Base-by-base conservation (phyloP, 495 filamentous ascomycete species). In the Hypoxylon trugodes region DNA sequence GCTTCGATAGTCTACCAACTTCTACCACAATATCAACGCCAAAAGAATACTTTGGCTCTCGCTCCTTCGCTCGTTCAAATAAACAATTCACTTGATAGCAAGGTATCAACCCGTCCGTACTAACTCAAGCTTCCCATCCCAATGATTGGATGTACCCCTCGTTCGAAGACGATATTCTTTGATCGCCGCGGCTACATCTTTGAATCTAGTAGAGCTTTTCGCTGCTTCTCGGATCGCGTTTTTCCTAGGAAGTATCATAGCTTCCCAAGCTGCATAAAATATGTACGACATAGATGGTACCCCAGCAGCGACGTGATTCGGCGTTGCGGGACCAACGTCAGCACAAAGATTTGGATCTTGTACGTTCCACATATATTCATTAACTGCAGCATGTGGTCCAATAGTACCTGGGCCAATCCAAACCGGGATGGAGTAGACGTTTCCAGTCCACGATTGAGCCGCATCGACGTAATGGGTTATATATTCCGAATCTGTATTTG, bases 181-280 rank as follows among this genome's bases (percentile, higher is more conserved):
- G 13, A 82, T 72, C 0, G 62, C 75, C 4, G 26, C 66, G 0
- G 77, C 54, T 1, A 81, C 78, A 37, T 82, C 76, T 28, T 50
- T 62, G 65, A 82, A 78, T 10, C 46, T 35, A 1, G 4, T 21
- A 1, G 57, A 72, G 15, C 26, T 77, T 53, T 22, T 48, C 16
- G 51, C 54, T 1, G 72, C 71, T 32, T 42, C 57, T 0, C 26
- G 42, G 37, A 74, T 66, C 6, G 50, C 42, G 22, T 28, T 52
- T 6, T 6, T 55, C 16, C 32, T 61, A 3, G 71, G 66, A 4
- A 66, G 7, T 0, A 76, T 28, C 35, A 79, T 76, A 5, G 73
- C 68, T 18, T 74, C 68, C 79, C 79, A 82, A 8, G 77, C 78
- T 0, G 59, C 73, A 19, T 68, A 45, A 51, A 76, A 82, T 18